Evolutionary conservation across 2,329 filamentous ascomycete genomes (phyloP).

Genomic region (Hymenoscyphus fructigenus): DNA sequence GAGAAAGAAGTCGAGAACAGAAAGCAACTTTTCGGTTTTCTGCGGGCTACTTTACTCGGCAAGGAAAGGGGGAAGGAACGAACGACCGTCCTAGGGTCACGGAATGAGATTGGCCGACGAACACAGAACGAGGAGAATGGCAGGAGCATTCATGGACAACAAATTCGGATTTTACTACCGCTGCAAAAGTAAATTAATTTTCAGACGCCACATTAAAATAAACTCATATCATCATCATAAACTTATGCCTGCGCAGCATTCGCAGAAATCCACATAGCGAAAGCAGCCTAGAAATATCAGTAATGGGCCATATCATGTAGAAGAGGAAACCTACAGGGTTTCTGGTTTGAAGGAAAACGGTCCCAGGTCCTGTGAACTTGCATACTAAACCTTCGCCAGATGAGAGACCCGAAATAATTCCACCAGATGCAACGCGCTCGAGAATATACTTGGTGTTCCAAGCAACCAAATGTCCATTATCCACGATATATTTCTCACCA

Average conservation of each 20-base stretch:
- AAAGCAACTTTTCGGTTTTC: neutral
- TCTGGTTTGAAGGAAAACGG: slow-evolving; percentile 88
- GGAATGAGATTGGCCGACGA: slow-evolving; percentile 5
- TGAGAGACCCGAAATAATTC: slow-evolving; percentile 83
- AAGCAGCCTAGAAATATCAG: slow-evolving; percentile 25
- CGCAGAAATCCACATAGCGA: slow-evolving; percentile 33
- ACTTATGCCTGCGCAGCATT: slow-evolving; percentile 25
- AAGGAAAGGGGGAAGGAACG: slow-evolving; percentile 3
- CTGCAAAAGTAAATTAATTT: slow-evolving; percentile 2
- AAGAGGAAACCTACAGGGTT: slow-evolving; percentile 61
- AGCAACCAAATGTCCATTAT: slow-evolving; percentile 90
- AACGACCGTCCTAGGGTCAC: neutral
- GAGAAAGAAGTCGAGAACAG: neutral
- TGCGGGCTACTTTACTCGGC: neutral
- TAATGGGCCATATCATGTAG: neutral
- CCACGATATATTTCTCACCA: slow-evolving; percentile 86
- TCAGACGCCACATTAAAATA: neutral
- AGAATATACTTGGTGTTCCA: slow-evolving; percentile 97
- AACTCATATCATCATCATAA: slow-evolving; percentile 2
- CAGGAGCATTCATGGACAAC: neutral
- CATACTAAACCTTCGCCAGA: slow-evolving; percentile 89
- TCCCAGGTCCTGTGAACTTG: slow-evolving; percentile 89
- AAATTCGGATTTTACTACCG: neutral
- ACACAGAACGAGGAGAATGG: neutral
- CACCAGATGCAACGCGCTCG: slow-evolving; percentile 85